Base-by-base conservation (phyloP, 371 early-diverging fungal species). In the Mucor lusitanicus region DNA sequence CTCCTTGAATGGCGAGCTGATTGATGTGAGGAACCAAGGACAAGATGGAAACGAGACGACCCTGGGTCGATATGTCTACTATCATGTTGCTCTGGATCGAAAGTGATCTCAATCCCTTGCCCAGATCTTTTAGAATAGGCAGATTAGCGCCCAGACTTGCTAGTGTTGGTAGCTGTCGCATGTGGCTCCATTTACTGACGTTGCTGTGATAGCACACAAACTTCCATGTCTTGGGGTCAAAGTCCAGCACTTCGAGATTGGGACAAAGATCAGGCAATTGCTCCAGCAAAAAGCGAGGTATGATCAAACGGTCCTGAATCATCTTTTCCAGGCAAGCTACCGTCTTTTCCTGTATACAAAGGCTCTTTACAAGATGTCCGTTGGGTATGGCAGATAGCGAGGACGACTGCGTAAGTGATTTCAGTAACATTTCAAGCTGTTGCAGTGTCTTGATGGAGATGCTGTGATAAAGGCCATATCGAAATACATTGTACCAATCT, bases 171-270 rank as follows among this genome's bases (percentile, higher is more conserved):
- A 69, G 23, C 30, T 64, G 60, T n/a, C 17, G 39, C 23, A 69
- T 63, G 17, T 5, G 28, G 0, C 32, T 54, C 69, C 64, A 69
- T 25, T 35, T 25, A 6, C 3, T 13, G 4, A 64, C 23, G 7
- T 63, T 53, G 19, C 9, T 21, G 21, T 40, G 25, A 25, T 30
- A 63, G 11, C n/a, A 15, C 7, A 68, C 8, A 32, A 4, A 59
- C 32, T 59, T 64, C 69, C 69, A 69, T 7, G 55, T 54, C 13
- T 50, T 61, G 2, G 64, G 62, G 35, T 64, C 69, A 28, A 69
- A 61, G 28, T 69, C 64, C 0, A 69, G 53, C 9, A 19, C 6
- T 21, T 69, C 61, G 3, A 69, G 23, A 32, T 69, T 39, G 6
- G 69, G 69, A 37, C 69, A 69, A 46, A 69, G 46, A 8, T 25